Evolutionary conservation across 148 eudicot genomes (phyloP).

Genomic region (Silene uniflora): DNA sequence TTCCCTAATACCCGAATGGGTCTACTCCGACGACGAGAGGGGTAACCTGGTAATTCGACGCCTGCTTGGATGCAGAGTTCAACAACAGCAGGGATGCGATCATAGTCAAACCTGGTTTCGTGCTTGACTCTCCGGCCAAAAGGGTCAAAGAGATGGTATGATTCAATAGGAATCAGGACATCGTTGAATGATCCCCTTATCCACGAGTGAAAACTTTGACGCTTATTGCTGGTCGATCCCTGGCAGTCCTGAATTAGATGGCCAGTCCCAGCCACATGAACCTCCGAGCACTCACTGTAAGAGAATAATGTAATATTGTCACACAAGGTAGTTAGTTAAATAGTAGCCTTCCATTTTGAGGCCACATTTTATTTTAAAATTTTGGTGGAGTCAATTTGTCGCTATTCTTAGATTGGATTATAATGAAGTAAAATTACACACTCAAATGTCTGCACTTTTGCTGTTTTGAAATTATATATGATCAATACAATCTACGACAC

Average conservation of each 20-base stretch:
- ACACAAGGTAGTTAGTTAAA: not conserved
- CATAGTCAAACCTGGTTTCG: constrained; percentile 76
- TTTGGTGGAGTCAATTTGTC: not conserved
- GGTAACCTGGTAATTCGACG: constrained; percentile 72
- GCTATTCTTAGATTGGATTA: not conserved
- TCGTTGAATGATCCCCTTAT: constrained; percentile 84
- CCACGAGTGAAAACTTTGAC: constrained; percentile 77
- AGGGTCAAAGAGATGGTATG: constrained; percentile 90
- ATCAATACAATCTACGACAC: not conserved
- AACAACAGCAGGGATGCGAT: constrained; percentile 89
- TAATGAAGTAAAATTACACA: not conserved
- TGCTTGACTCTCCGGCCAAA: constrained; percentile 82
- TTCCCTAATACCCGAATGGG: constrained; percentile 79
- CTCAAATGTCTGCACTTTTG: not conserved
- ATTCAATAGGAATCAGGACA: constrained; percentile 75
- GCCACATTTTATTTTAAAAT: not conserved
- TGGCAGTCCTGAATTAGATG: constrained; percentile 71
- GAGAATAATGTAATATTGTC: not conserved
- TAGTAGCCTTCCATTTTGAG: not conserved
- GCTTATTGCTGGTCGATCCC: constrained; percentile 56
- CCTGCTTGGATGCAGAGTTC: constrained; percentile 99
- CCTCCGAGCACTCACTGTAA: constrained; percentile 78
- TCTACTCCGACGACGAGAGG: constrained; percentile 73
- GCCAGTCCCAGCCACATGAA: constrained; percentile 61
- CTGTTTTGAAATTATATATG: not conserved